These are phyloP conservation scores for Sarocladium strictum DNA, from an alignment of 2,329 filamentous ascomycete species.

Conservation along the genomic window DNA sequence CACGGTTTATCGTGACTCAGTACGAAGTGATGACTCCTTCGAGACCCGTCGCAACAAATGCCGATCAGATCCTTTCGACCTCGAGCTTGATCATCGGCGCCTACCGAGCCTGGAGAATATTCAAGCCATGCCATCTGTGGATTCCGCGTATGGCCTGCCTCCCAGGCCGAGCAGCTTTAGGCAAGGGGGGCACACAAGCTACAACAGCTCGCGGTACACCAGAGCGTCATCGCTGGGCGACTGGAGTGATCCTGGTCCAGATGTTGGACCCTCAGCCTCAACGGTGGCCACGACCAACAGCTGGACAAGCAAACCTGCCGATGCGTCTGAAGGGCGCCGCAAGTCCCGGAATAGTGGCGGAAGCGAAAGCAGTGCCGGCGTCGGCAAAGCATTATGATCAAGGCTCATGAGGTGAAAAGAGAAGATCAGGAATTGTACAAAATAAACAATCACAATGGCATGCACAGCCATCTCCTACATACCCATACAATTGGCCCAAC, in stretches of 20 bases:
- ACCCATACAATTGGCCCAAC: too few relatives aligned
- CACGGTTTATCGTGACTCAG: conserved; percentile 34
- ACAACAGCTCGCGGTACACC: conserved; percentile 35
- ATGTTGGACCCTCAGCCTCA: conserved; percentile 36
- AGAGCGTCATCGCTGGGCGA: conserved; percentile 38
- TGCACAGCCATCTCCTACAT: background rate
- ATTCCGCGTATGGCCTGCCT: conserved; percentile 10
- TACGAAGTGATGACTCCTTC: conserved; percentile 35
- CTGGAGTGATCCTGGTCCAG: conserved; percentile 46
- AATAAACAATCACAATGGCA: background rate
- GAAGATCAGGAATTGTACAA: background rate
- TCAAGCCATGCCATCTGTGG: conserved; percentile 20
- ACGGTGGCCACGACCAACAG: background rate
- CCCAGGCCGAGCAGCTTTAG: conserved; percentile 11
- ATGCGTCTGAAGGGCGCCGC: background rate
- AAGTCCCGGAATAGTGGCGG: background rate
- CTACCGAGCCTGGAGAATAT: conserved; percentile 17
- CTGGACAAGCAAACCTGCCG: background rate
- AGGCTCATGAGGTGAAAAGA: background rate
- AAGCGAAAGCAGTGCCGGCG: background rate
- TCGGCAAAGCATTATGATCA: conserved; percentile 6
- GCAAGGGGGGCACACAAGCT: conserved; percentile 22
- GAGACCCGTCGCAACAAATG: conserved; percentile 47
- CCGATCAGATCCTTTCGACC: conserved; percentile 59
- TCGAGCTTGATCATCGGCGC: conserved; percentile 36